Conservation (phyloP, 176 grass and related monocot species). For the Lolium multiflorum region DNA sequence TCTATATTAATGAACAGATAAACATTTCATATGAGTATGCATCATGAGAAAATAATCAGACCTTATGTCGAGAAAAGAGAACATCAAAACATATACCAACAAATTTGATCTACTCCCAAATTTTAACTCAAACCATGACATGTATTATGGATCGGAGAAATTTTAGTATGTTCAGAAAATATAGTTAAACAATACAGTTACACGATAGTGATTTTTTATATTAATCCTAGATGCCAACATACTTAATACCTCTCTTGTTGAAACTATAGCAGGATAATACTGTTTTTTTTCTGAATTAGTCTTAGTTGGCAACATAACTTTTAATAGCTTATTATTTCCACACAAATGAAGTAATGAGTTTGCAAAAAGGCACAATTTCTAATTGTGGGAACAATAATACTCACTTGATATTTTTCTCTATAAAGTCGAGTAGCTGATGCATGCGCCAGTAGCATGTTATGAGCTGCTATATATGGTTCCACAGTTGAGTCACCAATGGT, state of each 20-base stretch:
- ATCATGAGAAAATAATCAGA: background rate
- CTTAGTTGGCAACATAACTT: background rate
- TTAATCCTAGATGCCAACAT: too few relatives aligned
- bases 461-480: slow-evolving; percentile 61
- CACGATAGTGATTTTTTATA: background rate
- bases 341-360: too few relatives aligned
- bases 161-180: too few relatives aligned
- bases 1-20: background rate
- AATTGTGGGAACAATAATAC: background rate
- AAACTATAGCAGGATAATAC: background rate
- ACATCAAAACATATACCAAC: background rate
- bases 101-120: background rate
- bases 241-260: background rate
- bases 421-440: slow-evolving; percentile 54
- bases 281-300: background rate
- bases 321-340: too few relatives aligned
- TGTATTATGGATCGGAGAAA: background rate
- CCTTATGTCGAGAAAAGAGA: background rate
- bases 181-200: background rate
- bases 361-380: too few relatives aligned
- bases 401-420: slow-evolving; percentile 55
- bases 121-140: background rate
- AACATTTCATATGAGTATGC: background rate
- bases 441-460: slow-evolving; percentile 61
- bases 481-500: slow-evolving; percentile 55